phyloP scores from a whole-genome alignment of 1,139 yeast genomes.

The Lodderomyces margitis region DNA sequence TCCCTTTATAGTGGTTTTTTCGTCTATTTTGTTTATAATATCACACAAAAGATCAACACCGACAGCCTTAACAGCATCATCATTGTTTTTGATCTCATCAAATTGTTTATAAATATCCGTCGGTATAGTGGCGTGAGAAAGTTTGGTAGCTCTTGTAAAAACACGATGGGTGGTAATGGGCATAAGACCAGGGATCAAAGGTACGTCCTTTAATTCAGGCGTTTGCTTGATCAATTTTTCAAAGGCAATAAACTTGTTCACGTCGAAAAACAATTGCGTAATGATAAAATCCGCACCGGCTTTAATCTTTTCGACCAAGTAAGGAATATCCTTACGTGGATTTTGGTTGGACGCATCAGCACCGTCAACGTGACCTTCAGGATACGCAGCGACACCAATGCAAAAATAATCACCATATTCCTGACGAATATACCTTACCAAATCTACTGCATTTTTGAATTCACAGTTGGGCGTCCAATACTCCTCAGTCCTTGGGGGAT shows the following conservation, averaged over 20 bases:
- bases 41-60: slow-evolving; percentile 76
- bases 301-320: slow-evolving; percentile 54
- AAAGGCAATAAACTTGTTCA: slow-evolving; percentile 39
- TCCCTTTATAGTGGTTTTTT: slow-evolving; percentile 58
- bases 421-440: slow-evolving; percentile 70
- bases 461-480: slow-evolving; percentile 58
- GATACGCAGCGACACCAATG: slow-evolving; percentile 92
- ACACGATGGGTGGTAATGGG: slow-evolving; percentile 91
- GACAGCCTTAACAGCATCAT: slow-evolving; percentile 75
- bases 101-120: slow-evolving; percentile 36
- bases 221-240: slow-evolving; percentile 31
- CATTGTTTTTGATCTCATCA: slow-evolving; percentile 66
- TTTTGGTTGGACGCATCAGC: slow-evolving; percentile 62
- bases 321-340: slow-evolving; percentile 63
- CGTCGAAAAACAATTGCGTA: slow-evolving; percentile 47
- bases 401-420: slow-evolving; percentile 75
- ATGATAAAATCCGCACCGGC: slow-evolving; percentile 49
- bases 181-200: slow-evolving; percentile 89
- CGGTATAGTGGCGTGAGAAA: slow-evolving; percentile 90
- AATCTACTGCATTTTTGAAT: slow-evolving; percentile 75
- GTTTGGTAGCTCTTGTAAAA: slow-evolving; percentile 82
- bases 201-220: slow-evolving; percentile 42
- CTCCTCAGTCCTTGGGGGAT: slow-evolving; percentile 86
- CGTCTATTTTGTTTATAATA: slow-evolving; percentile 57
- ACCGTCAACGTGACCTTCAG: slow-evolving; percentile 94